A percentile compares a stretch with the other conserved stretches of the same genome.
Conservation (phyloP, 148 eudicot genomes). For the Polygonum maritimum region DNA sequence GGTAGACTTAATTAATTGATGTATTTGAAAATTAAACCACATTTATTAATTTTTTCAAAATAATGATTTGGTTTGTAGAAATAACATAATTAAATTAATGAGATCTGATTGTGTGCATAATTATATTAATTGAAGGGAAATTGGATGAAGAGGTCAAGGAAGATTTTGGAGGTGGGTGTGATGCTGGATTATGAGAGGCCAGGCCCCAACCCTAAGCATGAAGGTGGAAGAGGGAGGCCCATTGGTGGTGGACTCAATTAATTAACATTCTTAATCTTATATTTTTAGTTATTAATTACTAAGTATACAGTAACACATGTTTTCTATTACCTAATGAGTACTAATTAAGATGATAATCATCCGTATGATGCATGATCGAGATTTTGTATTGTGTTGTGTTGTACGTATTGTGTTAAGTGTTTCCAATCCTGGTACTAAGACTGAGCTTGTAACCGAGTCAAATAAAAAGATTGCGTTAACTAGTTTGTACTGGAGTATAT, state of each 20-base stretch:
- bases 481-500: too few species aligned
- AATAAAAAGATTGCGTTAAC: too few species aligned
- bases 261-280: not conserved
- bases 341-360: too few species aligned
- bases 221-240: conserved; percentile 8
- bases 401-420: too few species aligned
- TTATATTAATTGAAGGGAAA: not conserved
- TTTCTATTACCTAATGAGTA: too few species aligned
- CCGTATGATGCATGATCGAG: too few species aligned
- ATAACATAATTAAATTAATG: too few species aligned
- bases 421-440: too few species aligned
- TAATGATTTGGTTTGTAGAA: not conserved
- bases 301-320: too few species aligned
- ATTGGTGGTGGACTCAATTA: not conserved
- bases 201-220: conserved; percentile 13
- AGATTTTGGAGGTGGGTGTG: conserved; percentile 7
- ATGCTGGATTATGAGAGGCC: conserved; percentile 12
- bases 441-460: too few species aligned
- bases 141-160: not conserved
- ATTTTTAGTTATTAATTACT: too few species aligned
- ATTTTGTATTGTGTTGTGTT: too few species aligned
- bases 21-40: not conserved
- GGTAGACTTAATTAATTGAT: not conserved
- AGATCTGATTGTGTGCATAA: not conserved
- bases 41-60: not conserved